phyloP scores from a whole-genome alignment of 768 basidiomycete genomes.

The Multifurca ochricompacta region DNA sequence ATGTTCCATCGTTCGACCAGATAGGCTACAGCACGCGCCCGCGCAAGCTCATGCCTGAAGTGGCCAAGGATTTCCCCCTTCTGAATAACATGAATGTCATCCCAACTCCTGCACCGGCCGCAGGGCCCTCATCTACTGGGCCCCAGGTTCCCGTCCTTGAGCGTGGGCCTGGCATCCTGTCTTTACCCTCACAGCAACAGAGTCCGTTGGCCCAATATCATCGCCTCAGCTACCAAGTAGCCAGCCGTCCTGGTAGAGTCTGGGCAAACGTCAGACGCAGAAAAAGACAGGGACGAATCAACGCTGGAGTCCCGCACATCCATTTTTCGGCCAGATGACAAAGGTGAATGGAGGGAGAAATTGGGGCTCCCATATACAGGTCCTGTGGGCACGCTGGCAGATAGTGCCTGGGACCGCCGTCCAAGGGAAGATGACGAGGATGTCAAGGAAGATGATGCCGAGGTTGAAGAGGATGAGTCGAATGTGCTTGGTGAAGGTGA shows the following conservation, averaged over 20 bases:
- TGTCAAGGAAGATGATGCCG: slow-evolving; percentile 62
- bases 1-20: slow-evolving; percentile 66
- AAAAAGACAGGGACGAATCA: slow-evolving; percentile 38
- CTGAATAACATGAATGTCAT: slow-evolving; percentile 53
- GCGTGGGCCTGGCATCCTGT: slow-evolving; percentile 30
- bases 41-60: slow-evolving; percentile 71
- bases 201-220: slow-evolving; percentile 23
- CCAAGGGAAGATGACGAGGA: slow-evolving; percentile 56
- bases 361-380: slow-evolving; percentile 52
- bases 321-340: slow-evolving; percentile 83
- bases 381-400: slow-evolving; percentile 41
- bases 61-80: slow-evolving; percentile 58
- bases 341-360: slow-evolving; percentile 81
- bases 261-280: slow-evolving; percentile 24
- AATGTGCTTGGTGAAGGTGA: slow-evolving; percentile 58
- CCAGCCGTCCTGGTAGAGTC: slow-evolving; percentile 27
- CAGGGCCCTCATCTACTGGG: slow-evolving; percentile 40
- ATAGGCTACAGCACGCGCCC: slow-evolving; percentile 73
- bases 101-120: slow-evolving; percentile 38
- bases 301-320: slow-evolving; percentile 53
- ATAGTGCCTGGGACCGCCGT: slow-evolving; percentile 45
- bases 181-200: slow-evolving; percentile 26
- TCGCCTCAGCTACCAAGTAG: slow-evolving; percentile 24
- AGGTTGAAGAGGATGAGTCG: slow-evolving; percentile 57
- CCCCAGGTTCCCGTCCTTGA: slow-evolving; percentile 41